phyloP scores from a whole-genome alignment of 345 rosid species.

The Pugionium cornutum region DNA sequence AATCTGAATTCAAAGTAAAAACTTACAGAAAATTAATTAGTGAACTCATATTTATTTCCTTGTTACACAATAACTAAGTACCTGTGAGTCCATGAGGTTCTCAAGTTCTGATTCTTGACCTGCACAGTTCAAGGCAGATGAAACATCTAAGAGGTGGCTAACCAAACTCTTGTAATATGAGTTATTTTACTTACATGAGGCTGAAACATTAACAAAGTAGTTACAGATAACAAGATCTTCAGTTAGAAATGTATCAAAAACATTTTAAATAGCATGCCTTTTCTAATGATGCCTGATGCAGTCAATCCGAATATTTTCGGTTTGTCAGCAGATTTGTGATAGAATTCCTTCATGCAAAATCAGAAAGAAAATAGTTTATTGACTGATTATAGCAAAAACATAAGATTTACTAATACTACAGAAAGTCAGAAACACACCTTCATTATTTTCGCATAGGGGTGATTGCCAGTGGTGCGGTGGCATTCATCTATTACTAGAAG shows the following conservation, averaged over 20 bases:
- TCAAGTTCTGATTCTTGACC: conserved; percentile 72
- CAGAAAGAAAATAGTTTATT: conserved; percentile 15
- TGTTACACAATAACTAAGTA: conserved; percentile 30
- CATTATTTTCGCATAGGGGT: conserved; percentile 79
- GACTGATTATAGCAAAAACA: neutral
- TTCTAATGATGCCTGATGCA: conserved; percentile 57
- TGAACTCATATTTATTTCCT: conserved; percentile 1
- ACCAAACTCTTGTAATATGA: conserved; percentile 5
- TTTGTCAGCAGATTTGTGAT: conserved; percentile 54
- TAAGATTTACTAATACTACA: conserved; percentile 16
- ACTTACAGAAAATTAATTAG: conserved; percentile 3
- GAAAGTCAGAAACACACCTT: conserved; percentile 48
- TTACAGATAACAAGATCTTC: conserved; percentile 18
- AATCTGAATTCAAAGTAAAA: conserved; percentile 48
- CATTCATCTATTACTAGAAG: conserved; percentile 84
- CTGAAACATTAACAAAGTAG: conserved; percentile 19
- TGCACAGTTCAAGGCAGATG: conserved; percentile 53
- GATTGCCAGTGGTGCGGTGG: conserved; percentile 76
- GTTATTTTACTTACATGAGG: neutral
- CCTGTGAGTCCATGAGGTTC: conserved; percentile 75
- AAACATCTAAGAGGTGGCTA: conserved; percentile 45
- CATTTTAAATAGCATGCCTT: conserved; percentile 49
- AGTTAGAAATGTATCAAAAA: conserved; percentile 12
- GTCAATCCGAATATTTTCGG: conserved; percentile 94
- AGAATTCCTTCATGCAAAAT: conserved; percentile 65